Evolutionary conservation across 2,329 filamentous ascomycete genomes (phyloP).

Genomic region (Aspergillus udagawae): DNA sequence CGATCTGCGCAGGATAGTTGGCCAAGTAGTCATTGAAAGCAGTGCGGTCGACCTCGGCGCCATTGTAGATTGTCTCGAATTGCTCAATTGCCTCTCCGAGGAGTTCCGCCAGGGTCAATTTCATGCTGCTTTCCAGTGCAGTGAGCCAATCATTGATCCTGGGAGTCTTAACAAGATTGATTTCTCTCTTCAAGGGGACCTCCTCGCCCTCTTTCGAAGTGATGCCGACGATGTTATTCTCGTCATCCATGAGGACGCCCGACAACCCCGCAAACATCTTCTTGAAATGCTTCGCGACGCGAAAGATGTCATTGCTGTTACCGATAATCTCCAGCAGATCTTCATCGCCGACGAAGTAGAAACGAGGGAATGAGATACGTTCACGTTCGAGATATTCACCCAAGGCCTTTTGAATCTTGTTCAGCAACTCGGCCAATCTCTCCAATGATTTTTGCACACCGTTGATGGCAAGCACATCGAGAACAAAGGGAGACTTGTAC

Average conservation of each 20-base stretch:
- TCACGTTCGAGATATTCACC: conserved; percentile 98
- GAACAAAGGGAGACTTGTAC: conserved; percentile 88
- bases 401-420: conserved; percentile 98
- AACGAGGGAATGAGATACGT: conserved; percentile 92
- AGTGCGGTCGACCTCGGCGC: conserved; percentile 63
- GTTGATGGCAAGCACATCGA: conserved; percentile 93
- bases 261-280: conserved; percentile 99
- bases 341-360: conserved; percentile 99
- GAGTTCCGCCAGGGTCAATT: conserved; percentile 84
- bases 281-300: conserved; percentile 97
- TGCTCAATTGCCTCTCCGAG: conserved; percentile 80
- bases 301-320: conserved; percentile 95
- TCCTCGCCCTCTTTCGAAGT: conserved; percentile 93
- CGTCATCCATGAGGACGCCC: conserved; percentile 85
- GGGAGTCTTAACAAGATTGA: conserved; percentile 88
- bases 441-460: conserved; percentile 95
- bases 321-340: conserved; percentile 98
- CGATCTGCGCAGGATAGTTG: conserved; percentile 86
- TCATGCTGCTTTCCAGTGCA: conserved; percentile 88
- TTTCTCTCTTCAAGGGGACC: conserved; percentile 81
- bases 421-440: conserved; percentile 89
- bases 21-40: conserved; percentile 77
- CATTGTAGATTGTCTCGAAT: conserved; percentile 74
- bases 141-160: conserved; percentile 99
- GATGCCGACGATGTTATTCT: conserved; percentile 83